Evolutionary conservation across 2,329 filamentous ascomycete genomes (phyloP).

Genomic region (Aspergillus amoenus): DNA sequence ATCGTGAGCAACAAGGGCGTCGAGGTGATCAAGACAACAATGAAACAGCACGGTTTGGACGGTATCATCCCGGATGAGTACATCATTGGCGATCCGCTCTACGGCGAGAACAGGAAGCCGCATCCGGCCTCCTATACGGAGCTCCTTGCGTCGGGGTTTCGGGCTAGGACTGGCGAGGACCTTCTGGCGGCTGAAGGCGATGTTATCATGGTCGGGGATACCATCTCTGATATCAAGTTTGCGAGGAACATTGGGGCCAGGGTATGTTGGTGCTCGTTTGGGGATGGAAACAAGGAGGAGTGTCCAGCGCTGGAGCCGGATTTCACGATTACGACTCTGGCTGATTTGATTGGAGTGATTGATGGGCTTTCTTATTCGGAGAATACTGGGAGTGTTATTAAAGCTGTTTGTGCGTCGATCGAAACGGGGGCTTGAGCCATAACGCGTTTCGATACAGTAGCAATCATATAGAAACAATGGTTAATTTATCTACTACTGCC

Average conservation of each 20-base stretch:
- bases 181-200: not conserved
- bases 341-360: not conserved
- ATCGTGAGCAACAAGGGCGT: slow-evolving; percentile 27
- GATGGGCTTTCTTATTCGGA: not conserved
- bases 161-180: slow-evolving; percentile 5
- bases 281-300: slow-evolving; percentile 14
- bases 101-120: slow-evolving; percentile 10
- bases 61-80: slow-evolving; percentile 6
- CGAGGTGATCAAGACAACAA: slow-evolving; percentile 6
- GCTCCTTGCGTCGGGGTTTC: slow-evolving; percentile 16
- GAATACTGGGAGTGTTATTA: too few species aligned
- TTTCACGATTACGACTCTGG: slow-evolving; percentile 6
- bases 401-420: too few species aligned
- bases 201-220: slow-evolving; percentile 17
- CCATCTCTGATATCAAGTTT: slow-evolving; percentile 15
- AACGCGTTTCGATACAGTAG: too few species aligned
- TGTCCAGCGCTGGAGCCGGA: slow-evolving; percentile 13
- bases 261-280: slow-evolving; percentile 18
- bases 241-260: slow-evolving; percentile 14
- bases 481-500: too few species aligned
- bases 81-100: slow-evolving; percentile 16
- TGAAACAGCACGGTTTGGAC: not conserved
- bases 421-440: too few species aligned
- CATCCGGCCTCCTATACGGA: slow-evolving; percentile 14
- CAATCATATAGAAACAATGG: too few species aligned